Evolutionary conservation across 164 flowering plant genomes (phyloP), one percentile per base, ranked within the genome.

Genomic region (Stephania cephalantha): DNA sequence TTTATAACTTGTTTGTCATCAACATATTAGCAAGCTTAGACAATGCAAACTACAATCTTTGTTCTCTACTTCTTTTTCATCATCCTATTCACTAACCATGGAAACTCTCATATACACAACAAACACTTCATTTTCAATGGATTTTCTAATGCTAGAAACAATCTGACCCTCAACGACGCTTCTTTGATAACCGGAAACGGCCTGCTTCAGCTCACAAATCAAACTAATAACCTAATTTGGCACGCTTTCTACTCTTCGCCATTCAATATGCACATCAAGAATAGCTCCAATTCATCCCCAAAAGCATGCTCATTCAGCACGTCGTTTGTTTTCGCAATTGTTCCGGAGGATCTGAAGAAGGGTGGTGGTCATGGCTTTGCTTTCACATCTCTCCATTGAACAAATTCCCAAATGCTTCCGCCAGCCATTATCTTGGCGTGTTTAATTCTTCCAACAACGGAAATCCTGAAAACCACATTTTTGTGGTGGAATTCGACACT

Each of bases 401-500:
- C 6, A 9, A 69, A 1, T 71, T 84, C 52, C 81, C 77, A 0
- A 84, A 79, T 0, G 87, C 83, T 5, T 70, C 44, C 8, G 25
- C 76, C 0, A 81, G 70, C 22, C 86, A 87, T 11, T 85, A 10
- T 67, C 80, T 88, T 0, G 89, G 89, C 9, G 78, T 88, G 22
- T 78, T 88, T 77, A 86, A 80, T 69, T 1, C 53, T 0, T 0
- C 81, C 10, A 84, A 72, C 35, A 69, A 82, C 46, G 81, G 83
- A 0, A 17, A 69, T 0, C 9, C 72, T 1, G 72, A 83, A 0
- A 87, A 85, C 70, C 85, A 82, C 71, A 70, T 88, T 13, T 78
- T 87, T 11, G 86, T 83, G 0, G 84, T 87, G 7, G 87, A 88
- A 63, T 88, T 88, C 68, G 87, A 88, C 70, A 87, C 88, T 2